Conservation (phyloP, 768 basidiomycete genomes). For the Podaxis pistillaris region DNA sequence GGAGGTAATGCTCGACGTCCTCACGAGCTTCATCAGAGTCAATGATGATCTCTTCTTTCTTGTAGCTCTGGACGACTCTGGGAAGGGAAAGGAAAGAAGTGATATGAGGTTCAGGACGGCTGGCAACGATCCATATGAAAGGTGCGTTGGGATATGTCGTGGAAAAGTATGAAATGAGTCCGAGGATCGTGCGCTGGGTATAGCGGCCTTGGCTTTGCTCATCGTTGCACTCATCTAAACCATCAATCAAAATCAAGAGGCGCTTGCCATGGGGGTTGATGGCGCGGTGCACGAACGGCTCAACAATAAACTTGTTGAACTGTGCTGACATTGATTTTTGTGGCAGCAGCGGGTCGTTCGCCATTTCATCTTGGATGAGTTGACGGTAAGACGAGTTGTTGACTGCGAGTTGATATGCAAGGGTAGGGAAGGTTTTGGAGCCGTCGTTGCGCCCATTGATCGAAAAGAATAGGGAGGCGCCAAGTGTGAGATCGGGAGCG, state of each 20-base stretch:
- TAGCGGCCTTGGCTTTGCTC: too few relatives aligned
- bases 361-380: constrained; percentile 7
- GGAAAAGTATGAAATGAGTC: not conserved
- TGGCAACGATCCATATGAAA: not conserved
- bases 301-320: constrained; percentile 14
- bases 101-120: not conserved
- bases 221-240: not conserved
- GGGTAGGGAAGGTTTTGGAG: constrained; percentile 4
- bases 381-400: not conserved
- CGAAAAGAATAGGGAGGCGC: not conserved
- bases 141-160: not conserved
- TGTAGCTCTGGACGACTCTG: not conserved
- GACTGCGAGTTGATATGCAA: constrained; percentile 22
- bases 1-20: constrained; percentile 1
- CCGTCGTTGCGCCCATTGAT: not conserved
- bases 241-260: not conserved
- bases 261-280: not conserved
- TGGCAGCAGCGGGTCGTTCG: constrained; percentile 4
- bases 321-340: constrained; percentile 16
- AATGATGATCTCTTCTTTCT: not conserved
- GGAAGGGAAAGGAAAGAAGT: not conserved
- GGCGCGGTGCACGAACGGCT: constrained; percentile 10
- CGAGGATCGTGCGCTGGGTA: not conserved
- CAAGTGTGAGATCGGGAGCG: not conserved
- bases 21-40: not conserved